Evolutionary conservation across 306 rosid genomes (phyloP).

Genomic region (Malus sieversii): DNA sequence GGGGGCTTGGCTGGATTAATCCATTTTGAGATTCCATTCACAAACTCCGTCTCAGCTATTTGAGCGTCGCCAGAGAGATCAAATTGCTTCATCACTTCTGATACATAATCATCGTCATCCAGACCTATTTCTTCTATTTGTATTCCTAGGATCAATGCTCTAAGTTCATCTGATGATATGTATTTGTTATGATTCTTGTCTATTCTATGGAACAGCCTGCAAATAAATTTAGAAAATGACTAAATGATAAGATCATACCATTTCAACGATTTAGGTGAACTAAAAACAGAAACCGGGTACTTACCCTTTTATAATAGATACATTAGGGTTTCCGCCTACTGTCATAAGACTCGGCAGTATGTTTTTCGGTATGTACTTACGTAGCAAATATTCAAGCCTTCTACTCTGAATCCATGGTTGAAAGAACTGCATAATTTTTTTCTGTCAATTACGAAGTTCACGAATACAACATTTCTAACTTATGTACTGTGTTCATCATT

Average conservation of each 20-base stretch:
- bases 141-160: constrained; percentile 25
- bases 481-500: neutral
- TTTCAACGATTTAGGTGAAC: neutral
- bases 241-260: neutral
- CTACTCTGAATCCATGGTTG: constrained; percentile 41
- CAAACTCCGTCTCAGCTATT: constrained; percentile 23
- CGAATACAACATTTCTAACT: neutral
- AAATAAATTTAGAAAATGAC: neutral
- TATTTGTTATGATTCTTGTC: constrained; percentile 12
- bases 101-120: constrained; percentile 11
- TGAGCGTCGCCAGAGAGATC: constrained; percentile 14
- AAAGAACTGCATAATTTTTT: constrained; percentile 21
- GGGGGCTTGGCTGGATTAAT: neutral
- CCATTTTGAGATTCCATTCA: constrained; percentile 30
- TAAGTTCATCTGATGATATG: constrained; percentile 21
- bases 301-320: constrained; percentile 16
- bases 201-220: constrained; percentile 29
- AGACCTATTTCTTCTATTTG: constrained; percentile 12
- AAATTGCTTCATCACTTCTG: constrained; percentile 22
- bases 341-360: constrained; percentile 17
- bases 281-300: neutral
- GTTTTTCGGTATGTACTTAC: neutral
- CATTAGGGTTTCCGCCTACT: constrained; percentile 14
- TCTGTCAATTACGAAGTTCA: neutral
- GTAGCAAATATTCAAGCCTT: constrained; percentile 28